phyloP scores from a whole-genome alignment of 352 stramenopile species.

The Phytopythium kandeliae region DNA sequence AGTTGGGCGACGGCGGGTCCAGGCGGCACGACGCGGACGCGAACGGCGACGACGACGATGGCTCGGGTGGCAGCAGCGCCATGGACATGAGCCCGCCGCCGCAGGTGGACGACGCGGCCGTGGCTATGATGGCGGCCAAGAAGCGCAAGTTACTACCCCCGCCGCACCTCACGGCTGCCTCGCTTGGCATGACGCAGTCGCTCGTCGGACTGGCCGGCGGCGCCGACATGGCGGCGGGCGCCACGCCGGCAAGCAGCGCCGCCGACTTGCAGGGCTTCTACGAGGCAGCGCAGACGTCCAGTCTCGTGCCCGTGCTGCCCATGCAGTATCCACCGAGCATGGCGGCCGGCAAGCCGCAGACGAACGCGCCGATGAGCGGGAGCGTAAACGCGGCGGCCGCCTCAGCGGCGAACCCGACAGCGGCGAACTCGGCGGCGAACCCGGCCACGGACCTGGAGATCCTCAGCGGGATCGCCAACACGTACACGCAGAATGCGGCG shows the following conservation, averaged over 20 bases:
- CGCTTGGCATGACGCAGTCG: constrained; percentile 7
- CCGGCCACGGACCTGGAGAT: constrained; percentile 69
- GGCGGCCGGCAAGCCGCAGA: background rate
- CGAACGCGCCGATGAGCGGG: constrained; percentile 7
- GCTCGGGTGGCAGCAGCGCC: constrained; percentile 1
- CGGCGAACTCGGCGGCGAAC: constrained; percentile 18
- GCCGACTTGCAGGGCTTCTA: constrained; percentile 61
- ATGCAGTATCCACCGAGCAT: constrained; percentile 53
- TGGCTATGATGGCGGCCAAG: constrained; percentile 16
- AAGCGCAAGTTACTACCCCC: constrained; percentile 38
- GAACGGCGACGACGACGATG: constrained; percentile 15
- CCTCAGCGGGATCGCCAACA: constrained; percentile 79
- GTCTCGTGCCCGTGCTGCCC: constrained; percentile 43
- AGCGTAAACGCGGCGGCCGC: no score
- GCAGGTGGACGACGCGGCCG: background rate
- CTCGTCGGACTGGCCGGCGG: constrained; percentile 7
- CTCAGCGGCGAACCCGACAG: background rate
- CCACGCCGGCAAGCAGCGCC: constrained; percentile 12
- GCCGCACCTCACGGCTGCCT: constrained; percentile 14
- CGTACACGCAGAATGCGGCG: constrained; percentile 56
- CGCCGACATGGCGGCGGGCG: background rate
- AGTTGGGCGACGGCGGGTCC: constrained; percentile 7
- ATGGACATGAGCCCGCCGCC: constrained; percentile 4
- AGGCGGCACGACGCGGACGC: constrained; percentile 14
- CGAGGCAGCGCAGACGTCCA: constrained; percentile 24